Base-by-base conservation (phyloP, 257 asterid genomes). In the Scutellaria baicalensis region DNA sequence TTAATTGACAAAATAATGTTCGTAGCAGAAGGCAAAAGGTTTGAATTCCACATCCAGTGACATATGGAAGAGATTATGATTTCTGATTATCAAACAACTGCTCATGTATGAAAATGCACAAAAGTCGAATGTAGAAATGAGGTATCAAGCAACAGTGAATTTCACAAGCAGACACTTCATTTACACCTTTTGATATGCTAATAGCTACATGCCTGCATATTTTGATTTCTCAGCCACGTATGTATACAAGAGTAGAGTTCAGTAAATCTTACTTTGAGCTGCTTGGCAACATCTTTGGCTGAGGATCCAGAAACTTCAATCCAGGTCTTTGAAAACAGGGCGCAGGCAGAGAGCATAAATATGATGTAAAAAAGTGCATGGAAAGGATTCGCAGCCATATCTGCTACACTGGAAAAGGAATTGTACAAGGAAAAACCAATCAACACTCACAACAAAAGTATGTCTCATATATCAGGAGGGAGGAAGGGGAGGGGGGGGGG, bases 241-340 rank as follows among this genome's bases (percentile, higher is more conserved):
- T n/a, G 12, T 55, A 5, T 14, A 55, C 48, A 50, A 66, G 8
- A 38, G 10, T 23, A 8, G n/a, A 27, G 48, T 44, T 59, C 13
- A 40, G 39, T 42, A 27, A 50, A 9, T 20, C 63, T 72, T 78
- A 78, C 95, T 91, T 85, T 85, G 33, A 88, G 90, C 77, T 88
- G 92, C 74, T 85, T 85, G 72, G 95, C 87, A 9, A 88, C 90
- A 75, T 85, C 92, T 70, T 72, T 85, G 61, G 92, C 89, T 8
- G 95, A 88, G 42, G 90, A 88, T 64, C 95, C 92, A 44, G 95
- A 88, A 36, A 88, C 92, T 79, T 82, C 90, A 73, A 88, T 86
- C 92, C 95, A 85, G 5, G 90, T 82, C 73, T 88, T 85, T 52
- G 95, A 84, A 82, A 88, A 84, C 48, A 88, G 77, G 50, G 95